Base-by-base conservation (phyloP, 345 rosid genomes). In the Eutrema japonicum region DNA sequence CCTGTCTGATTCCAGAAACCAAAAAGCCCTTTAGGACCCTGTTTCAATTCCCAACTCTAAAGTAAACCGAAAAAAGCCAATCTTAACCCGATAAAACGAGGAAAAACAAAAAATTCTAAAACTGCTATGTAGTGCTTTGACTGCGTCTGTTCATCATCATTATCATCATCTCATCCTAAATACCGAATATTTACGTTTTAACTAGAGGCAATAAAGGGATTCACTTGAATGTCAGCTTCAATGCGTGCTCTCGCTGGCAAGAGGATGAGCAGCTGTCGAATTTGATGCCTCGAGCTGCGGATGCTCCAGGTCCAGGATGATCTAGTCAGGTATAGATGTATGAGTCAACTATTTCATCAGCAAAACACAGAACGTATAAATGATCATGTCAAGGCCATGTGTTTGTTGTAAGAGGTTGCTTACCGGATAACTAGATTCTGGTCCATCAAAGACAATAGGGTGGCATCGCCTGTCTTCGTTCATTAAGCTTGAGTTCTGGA, bases 401-500 rank as follows among this genome's bases (percentile, higher is more conserved):
- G 12, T 35, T 52, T 12, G 32, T 55, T 14, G 37, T 46, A 64
- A 57, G 26, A 22, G 53, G 57, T 2, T 40, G 46, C 40, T 58
- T 74, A 74, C 78, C 73, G 73, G 68, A 58, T 58, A 59, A 43
- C 29, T 74, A 9, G 76, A 69, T 26, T 85, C 86, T 18, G 68
- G 61, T 13, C 72, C 81, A 32, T 83, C 86, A 83, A 89, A 84
- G 45, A 89, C 80, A 50, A 87, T 83, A 8, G 96, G 92, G 68
- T 91, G 96, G 79, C 92, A 89, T 64, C 86, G 78, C 70, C 83
- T 87, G 67, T 89, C 92, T 79, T 89, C 96, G 42, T 87, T 89
- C 92, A 89, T 84, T 71, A 89, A 79, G 73, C 90, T 89, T 41
- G 96, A 89, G 82, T 87, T 89, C 80, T 89, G 90, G 64, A 89